Conservation (phyloP, 257 asterid species). For the Lantana camara region DNA sequence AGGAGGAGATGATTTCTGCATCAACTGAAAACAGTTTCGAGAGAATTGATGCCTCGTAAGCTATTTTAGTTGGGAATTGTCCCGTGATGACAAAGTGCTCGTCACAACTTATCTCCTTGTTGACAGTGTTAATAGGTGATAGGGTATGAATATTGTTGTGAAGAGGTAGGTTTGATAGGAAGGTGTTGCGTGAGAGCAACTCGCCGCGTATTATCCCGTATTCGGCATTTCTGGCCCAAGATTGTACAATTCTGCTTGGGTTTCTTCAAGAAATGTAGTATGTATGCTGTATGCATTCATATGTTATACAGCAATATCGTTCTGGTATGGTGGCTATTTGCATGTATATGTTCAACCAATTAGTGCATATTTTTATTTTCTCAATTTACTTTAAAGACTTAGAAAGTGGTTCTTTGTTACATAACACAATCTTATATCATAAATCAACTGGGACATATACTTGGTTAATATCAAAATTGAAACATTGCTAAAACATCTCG, state of each 20-base stretch:
- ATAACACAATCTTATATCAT: no score
- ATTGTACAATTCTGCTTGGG: background rate
- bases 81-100: no score
- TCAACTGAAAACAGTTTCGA: background rate
- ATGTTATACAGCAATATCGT: background rate
- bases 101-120: background rate
- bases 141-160: slow-evolving; percentile 1
- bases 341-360: background rate
- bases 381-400: no score
- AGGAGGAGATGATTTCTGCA: slow-evolving; percentile 59
- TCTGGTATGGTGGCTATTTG: background rate
- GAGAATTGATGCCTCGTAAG: background rate
- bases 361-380: no score
- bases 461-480: no score
- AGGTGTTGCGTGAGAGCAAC: slow-evolving; percentile 21
- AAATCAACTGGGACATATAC: no score
- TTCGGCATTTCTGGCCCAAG: slow-evolving; percentile 4
- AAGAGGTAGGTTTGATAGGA: slow-evolving; percentile 6
- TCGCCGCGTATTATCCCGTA: background rate
- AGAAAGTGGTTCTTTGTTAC: no score
- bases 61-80: background rate
- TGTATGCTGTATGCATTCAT: background rate
- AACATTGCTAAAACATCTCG: no score
- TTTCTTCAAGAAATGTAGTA: slow-evolving; percentile 8
- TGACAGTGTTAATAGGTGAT: slow-evolving; percentile 15